phyloP scores from a whole-genome alignment of 2,329 filamentous ascomycete species.

The Diaporthe sp. region DNA sequence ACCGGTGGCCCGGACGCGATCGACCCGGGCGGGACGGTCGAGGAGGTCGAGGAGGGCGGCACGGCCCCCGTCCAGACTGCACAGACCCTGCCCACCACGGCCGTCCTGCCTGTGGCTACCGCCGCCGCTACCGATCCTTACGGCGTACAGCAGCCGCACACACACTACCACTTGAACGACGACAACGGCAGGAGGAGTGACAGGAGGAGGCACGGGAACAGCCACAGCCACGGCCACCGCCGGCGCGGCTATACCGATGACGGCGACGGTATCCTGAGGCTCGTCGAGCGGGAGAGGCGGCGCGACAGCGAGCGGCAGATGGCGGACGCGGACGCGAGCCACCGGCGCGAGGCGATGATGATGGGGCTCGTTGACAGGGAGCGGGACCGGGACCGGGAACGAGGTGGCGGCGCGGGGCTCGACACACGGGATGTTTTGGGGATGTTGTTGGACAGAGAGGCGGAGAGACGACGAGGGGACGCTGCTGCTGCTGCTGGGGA shows the following conservation, averaged over 20 bases:
- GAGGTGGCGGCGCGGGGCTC: neutral
- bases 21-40: conserved; percentile 24
- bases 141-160: conserved; percentile 16
- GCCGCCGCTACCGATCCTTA: neutral
- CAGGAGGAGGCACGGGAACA: neutral
- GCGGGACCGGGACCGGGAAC: neutral
- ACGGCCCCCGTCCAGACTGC: neutral
- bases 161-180: conserved; percentile 11
- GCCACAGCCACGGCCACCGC: no score
- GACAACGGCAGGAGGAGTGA: no score
- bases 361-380: conserved; percentile 28
- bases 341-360: conserved; percentile 16
- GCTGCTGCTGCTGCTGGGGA: neutral
- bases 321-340: conserved; percentile 3
- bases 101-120: neutral
- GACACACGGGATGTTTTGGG: neutral
- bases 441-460: conserved; percentile 22
- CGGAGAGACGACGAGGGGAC: neutral
- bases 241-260: neutral
- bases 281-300: conserved; percentile 16
- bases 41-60: conserved; percentile 31
- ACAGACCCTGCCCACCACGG: neutral
- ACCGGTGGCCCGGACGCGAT: neutral
- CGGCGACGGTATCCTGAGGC: neutral
- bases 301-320: conserved; percentile 25